phyloP scores from a whole-genome alignment of 352 stramenopile species.

The Phytophthora litchii region DNA sequence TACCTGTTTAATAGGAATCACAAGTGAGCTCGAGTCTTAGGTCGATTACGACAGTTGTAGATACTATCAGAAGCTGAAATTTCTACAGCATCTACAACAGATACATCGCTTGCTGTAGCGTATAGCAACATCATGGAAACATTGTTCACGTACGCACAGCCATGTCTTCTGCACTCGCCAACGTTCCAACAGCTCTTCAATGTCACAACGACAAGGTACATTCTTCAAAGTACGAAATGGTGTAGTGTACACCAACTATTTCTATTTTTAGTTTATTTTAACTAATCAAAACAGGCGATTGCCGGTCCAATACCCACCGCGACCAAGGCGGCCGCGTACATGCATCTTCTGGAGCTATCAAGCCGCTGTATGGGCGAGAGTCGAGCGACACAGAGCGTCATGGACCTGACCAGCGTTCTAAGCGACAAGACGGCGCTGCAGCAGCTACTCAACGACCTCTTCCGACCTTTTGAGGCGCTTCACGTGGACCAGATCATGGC shows the following conservation, averaged over 20 bases:
- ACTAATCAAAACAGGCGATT: slow-evolving; percentile 10
- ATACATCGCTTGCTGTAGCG: neutral
- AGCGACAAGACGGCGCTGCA: slow-evolving; percentile 37
- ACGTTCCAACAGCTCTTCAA: slow-evolving; percentile 22
- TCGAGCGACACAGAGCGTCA: slow-evolving; percentile 31
- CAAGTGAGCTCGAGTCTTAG: neutral
- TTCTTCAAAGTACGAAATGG: slow-evolving; percentile 7
- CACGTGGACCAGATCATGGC: slow-evolving; percentile 59
- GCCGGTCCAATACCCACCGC: no score
- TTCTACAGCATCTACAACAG: slow-evolving; percentile 6
- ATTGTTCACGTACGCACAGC: slow-evolving; percentile 28
- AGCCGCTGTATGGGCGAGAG: slow-evolving; percentile 37
- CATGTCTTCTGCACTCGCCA: slow-evolving; percentile 20
- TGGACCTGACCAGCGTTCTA: slow-evolving; percentile 52
- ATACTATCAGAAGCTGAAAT: slow-evolving; percentile 3
- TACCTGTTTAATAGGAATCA: slow-evolving; percentile 15
- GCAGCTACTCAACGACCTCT: slow-evolving; percentile 47
- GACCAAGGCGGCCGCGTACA: slow-evolving; percentile 32
- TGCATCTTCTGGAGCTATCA: slow-evolving; percentile 51
- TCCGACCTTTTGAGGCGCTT: slow-evolving; percentile 44
- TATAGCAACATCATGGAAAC: neutral
- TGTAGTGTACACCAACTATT: slow-evolving; percentile 4
- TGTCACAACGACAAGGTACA: slow-evolving; percentile 17
- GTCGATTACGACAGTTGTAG: neutral
- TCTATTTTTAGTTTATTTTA: slow-evolving; percentile 9